Evolutionary conservation across 306 rosid species (phyloP).

Genomic region (Quercus dentata): DNA sequence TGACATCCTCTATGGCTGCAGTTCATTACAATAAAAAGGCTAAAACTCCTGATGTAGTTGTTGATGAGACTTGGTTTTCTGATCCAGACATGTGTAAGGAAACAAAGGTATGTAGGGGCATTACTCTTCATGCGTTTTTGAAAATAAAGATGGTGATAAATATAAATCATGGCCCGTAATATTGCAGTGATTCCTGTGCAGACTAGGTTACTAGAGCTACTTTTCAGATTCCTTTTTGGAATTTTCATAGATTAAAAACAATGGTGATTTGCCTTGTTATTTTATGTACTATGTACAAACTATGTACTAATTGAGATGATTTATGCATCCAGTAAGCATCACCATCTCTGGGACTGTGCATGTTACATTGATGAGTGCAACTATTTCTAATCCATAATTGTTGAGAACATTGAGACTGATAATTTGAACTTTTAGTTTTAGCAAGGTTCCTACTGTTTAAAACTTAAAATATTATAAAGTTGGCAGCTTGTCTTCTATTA

Average conservation of each 20-base stretch:
- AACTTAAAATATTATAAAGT: too few species aligned
- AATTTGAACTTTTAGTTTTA: too few species aligned
- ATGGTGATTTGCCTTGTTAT: background rate
- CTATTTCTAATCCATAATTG: too few species aligned
- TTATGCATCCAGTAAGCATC: background rate
- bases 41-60: slow-evolving; percentile 35
- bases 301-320: background rate
- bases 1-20: slow-evolving; percentile 56
- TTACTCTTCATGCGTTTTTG: background rate
- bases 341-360: background rate
- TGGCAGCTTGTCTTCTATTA: background rate
- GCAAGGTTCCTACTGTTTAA: too few species aligned
- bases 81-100: slow-evolving; percentile 34
- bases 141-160: background rate
- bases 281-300: background rate
- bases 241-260: background rate
- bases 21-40: slow-evolving; percentile 34
- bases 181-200: background rate
- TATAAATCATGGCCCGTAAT: background rate
- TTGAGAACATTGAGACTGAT: too few species aligned
- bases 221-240: background rate
- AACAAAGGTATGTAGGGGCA: slow-evolving; percentile 25
- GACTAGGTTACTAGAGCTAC: background rate
- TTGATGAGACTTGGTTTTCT: slow-evolving; percentile 60
- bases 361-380: too few species aligned